Conservation (phyloP, 257 asterid genomes). For the Lithospermum erythrorhizon region DNA sequence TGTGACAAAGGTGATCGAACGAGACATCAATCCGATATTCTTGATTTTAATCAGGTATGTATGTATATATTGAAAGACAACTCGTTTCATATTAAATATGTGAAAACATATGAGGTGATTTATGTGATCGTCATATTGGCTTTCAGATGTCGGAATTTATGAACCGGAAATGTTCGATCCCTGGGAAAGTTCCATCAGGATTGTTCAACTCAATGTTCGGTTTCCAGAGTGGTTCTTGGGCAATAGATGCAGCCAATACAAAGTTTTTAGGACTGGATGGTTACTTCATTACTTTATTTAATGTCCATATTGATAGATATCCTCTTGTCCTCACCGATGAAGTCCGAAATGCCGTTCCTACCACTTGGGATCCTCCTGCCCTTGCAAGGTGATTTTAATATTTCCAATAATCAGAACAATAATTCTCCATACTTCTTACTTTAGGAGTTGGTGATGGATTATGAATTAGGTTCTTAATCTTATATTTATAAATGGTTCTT, state of each 20-base stretch:
- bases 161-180: constrained; percentile 52
- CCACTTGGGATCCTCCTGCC: constrained; percentile 85
- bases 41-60: constrained; percentile 62
- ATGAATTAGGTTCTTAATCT: too few relatives aligned
- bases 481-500: too few relatives aligned
- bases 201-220: constrained; percentile 80
- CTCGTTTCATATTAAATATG: too few relatives aligned
- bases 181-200: constrained; percentile 91
- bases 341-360: constrained; percentile 63
- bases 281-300: constrained; percentile 47
- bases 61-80: not conserved
- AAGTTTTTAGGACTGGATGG: constrained; percentile 69
- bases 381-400: constrained; percentile 60
- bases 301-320: constrained; percentile 50
- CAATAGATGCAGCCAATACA: constrained; percentile 48
- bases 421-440: too few relatives aligned
- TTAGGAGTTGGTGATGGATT: too few relatives aligned
- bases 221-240: constrained; percentile 79
- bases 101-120: not conserved
- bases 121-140: not conserved
- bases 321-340: constrained; percentile 60
- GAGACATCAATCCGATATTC: constrained; percentile 70
- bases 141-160: constrained; percentile 81
- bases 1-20: constrained; percentile 91
- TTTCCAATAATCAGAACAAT: not conserved